Evolutionary conservation across 2,329 filamentous ascomycete genomes (phyloP).

Genomic region (Cryphonectria carpinicola): DNA sequence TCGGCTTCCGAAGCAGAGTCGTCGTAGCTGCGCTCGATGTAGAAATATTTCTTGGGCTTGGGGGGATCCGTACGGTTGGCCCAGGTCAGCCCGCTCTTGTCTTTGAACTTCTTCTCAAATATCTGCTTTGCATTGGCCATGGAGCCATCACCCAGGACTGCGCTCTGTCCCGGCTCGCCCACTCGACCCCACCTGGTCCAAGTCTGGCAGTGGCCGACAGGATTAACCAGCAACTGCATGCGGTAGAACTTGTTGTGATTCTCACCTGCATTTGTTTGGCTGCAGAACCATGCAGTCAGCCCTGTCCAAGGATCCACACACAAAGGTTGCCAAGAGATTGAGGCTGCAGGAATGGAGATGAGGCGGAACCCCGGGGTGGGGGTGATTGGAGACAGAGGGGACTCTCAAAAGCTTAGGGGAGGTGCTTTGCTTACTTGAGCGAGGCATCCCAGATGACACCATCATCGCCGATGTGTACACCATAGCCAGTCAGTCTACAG

Average conservation of each 20-base stretch:
- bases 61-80: slow-evolving; percentile 54
- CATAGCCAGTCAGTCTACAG: slow-evolving; percentile 42
- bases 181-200: slow-evolving; percentile 87
- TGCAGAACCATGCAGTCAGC: background rate
- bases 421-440: slow-evolving; percentile 54
- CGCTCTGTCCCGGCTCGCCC: slow-evolving; percentile 59
- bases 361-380: no score
- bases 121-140: slow-evolving; percentile 50
- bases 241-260: slow-evolving; percentile 89
- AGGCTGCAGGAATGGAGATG: background rate
- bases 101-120: slow-evolving; percentile 66
- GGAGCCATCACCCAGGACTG: slow-evolving; percentile 46
- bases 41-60: slow-evolving; percentile 74
- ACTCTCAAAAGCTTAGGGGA: no score
- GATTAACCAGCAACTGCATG: slow-evolving; percentile 59
- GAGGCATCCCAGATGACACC: slow-evolving; percentile 78
- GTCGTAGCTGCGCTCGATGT: slow-evolving; percentile 80
- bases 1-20: slow-evolving; percentile 68
- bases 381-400: no score
- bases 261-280: slow-evolving; percentile 67
- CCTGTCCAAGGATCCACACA: background rate
- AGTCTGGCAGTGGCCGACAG: slow-evolving; percentile 51
- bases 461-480: slow-evolving; percentile 68
- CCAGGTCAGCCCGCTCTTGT: slow-evolving; percentile 64
- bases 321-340: background rate